Percentiles rank a stretch among this genome's conserved stretches.
Evolutionary conservation across 2,329 filamentous ascomycete species (phyloP).

Genomic region (Immersiporthe knoxdaviesiana): DNA sequence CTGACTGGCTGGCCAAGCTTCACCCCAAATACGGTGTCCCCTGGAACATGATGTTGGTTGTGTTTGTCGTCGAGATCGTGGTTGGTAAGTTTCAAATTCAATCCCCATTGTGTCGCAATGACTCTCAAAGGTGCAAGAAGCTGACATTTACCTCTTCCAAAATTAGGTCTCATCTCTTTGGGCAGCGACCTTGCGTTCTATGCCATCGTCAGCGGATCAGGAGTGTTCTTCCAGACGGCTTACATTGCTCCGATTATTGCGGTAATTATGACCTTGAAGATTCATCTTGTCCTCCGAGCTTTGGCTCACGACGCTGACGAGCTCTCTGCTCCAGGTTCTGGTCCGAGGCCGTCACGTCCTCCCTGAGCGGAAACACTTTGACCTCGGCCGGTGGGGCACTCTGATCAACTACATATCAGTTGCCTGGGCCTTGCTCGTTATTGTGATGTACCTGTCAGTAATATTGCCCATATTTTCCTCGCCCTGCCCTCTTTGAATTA

Average conservation of each 20-base stretch:
- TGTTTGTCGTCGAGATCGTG: constrained; percentile 7
- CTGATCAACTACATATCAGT: constrained; percentile 12
- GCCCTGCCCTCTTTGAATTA: neutral
- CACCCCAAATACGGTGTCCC: neutral
- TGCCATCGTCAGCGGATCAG: constrained; percentile 12
- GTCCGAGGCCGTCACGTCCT: constrained; percentile 8
- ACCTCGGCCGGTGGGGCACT: constrained; percentile 5
- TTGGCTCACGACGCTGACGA: neutral
- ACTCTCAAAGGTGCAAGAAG: neutral
- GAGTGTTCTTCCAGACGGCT: constrained; percentile 11
- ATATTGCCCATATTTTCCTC: neutral
- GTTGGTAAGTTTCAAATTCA: neutral
- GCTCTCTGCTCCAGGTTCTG: constrained; percentile 2
- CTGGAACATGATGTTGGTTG: constrained; percentile 14
- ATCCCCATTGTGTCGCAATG: neutral
- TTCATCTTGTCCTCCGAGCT: neutral
- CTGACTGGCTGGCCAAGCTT: constrained; percentile 7
- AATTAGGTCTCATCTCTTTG: constrained; percentile 7
- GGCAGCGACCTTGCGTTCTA: constrained; percentile 14
- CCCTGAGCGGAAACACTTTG: constrained; percentile 11
- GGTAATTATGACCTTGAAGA: neutral
- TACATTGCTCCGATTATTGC: constrained; percentile 11
- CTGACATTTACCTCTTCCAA: neutral
- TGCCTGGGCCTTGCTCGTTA: constrained; percentile 1
- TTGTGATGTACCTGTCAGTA: constrained; percentile 12